Base-by-base conservation (phyloP, 306 rosid genomes). In the Macrotyloma uniflorum region DNA sequence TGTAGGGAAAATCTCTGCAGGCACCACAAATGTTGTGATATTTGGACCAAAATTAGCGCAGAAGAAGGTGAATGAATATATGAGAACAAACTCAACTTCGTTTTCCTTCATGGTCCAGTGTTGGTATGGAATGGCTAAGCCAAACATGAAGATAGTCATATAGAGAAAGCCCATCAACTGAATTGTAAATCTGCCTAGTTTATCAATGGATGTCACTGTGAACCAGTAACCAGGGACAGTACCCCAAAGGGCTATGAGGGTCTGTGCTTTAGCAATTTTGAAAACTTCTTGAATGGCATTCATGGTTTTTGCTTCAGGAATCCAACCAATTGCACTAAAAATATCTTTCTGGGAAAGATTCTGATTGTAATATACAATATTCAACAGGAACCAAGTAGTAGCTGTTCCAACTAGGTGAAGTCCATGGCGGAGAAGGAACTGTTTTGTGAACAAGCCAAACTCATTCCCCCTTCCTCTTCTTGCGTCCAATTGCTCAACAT, bases 81-180 rank as follows among this genome's bases (percentile, higher is more conserved):
- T 49, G 33, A 89, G 89, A 16, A 94, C 93, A 50, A 94, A 94
- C 3, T 96, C 97, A 54, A 91, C 83, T 38, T 87, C 82, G 81
- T 94, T 88, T 0, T 84, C 84, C 38, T 70, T 46, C 51, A 77
- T 6, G n/a, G 94, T 94, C 97, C 98, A 94, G 43, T 91, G 96
- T 12, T 94, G 82, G 80, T 94, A 94, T 3, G 97, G 97, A 65
- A 94, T 86, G 50, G 98, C 96, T 26, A 94, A 69, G 9, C 88
- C 96, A 78, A 93, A 90, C 97, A 93, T 93, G 88, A 93, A 93
- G 4, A 90, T 88, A 0, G 98, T 91, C 98, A 93, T 91, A 89
- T 90, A 91, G 88, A 83, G 87, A 59, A 93, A 93, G 0, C 98
- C 98, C 89, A 86, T 89, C 46, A 90, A 47, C 30, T 94, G 97